Conservation (phyloP, 2,329 filamentous ascomycete species). For the Triangularia verruculosa region DNA sequence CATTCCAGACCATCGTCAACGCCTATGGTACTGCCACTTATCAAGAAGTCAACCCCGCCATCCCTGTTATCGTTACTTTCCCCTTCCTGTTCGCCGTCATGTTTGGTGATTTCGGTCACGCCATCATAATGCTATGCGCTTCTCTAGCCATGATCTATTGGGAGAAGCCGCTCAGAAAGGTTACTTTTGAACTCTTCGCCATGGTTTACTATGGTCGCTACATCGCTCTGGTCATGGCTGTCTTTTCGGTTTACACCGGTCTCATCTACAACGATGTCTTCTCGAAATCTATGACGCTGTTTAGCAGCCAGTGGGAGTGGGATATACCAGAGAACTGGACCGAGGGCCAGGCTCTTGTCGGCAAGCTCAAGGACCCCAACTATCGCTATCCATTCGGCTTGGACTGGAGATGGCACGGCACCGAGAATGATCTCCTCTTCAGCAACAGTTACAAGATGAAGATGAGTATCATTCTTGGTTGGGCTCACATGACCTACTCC, state of each 20-base stretch:
- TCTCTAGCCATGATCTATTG: slow-evolving; percentile 93
- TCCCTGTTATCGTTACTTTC: slow-evolving; percentile 95
- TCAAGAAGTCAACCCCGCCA: slow-evolving; percentile 91
- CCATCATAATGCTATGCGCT: slow-evolving; percentile 79
- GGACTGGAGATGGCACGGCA: slow-evolving; percentile 94
- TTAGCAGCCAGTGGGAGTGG: slow-evolving; percentile 87
- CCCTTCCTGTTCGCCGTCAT: slow-evolving; percentile 99
- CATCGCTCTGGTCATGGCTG: slow-evolving; percentile 96
- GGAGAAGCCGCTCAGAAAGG: slow-evolving; percentile 90
- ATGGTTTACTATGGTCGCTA: slow-evolving; percentile 99
- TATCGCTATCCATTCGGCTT: slow-evolving; percentile 95
- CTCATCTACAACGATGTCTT: slow-evolving; percentile 98
- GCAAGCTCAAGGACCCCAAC: slow-evolving; percentile 57
- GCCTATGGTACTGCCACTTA: slow-evolving; percentile 98
- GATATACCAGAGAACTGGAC: slow-evolving; percentile 64
- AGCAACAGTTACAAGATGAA: slow-evolving; percentile 99
- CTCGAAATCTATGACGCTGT: slow-evolving; percentile 86
- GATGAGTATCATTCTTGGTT: slow-evolving; percentile 95
- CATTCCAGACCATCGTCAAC: slow-evolving; percentile 98
- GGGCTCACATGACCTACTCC: slow-evolving; percentile 98
- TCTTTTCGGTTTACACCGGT: slow-evolving; percentile 96
- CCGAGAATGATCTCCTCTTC: slow-evolving; percentile 93
- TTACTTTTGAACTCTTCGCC: slow-evolving; percentile 86
- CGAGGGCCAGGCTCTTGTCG: slow-evolving; percentile 61
- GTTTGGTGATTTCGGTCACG: slow-evolving; percentile 98